A percentile compares a stretch with the other conserved stretches of the same genome.
phyloP scores from a whole-genome alignment of 2,329 filamentous ascomycete species.

The Sclerotinia trifoliorum region DNA sequence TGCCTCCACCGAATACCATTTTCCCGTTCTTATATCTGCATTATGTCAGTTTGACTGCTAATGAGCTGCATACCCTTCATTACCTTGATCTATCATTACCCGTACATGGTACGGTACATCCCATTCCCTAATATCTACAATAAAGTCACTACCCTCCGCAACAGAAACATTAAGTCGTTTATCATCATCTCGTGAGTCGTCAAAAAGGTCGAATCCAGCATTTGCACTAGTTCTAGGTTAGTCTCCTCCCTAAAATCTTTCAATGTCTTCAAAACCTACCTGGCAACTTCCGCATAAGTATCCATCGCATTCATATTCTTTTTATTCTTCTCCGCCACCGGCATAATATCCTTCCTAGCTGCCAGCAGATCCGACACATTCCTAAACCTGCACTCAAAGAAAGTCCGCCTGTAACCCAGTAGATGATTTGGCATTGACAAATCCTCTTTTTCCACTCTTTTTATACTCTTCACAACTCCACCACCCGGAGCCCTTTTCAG shows the following conservation, averaged over 20 bases:
- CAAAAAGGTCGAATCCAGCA: slow-evolving; percentile 91
- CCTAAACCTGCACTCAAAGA: slow-evolving; percentile 80
- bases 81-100: slow-evolving; percentile 93
- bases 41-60: slow-evolving; percentile 27
- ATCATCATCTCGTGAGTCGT: slow-evolving; percentile 78
- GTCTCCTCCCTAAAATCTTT: neutral
- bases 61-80: slow-evolving; percentile 28
- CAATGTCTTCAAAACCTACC: slow-evolving; percentile 52
- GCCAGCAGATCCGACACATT: slow-evolving; percentile 85
- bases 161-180: slow-evolving; percentile 72
- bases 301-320: slow-evolving; percentile 97
- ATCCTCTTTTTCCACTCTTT: slow-evolving; percentile 86
- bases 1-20: slow-evolving; percentile 94
- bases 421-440: slow-evolving; percentile 93
- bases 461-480: slow-evolving; percentile 76
- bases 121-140: slow-evolving; percentile 98
- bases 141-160: slow-evolving; percentile 90
- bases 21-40: slow-evolving; percentile 87
- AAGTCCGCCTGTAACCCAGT: slow-evolving; percentile 83
- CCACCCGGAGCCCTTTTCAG: slow-evolving; percentile 73
- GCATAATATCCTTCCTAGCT: slow-evolving; percentile 81
- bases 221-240: slow-evolving; percentile 55
- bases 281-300: slow-evolving; percentile 93
- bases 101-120: slow-evolving; percentile 99
- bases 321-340: slow-evolving; percentile 93